These are phyloP conservation scores for Tulasnella sp. DNA, from an alignment of 768 basidiomycete species.

Conservation along the genomic window DNA sequence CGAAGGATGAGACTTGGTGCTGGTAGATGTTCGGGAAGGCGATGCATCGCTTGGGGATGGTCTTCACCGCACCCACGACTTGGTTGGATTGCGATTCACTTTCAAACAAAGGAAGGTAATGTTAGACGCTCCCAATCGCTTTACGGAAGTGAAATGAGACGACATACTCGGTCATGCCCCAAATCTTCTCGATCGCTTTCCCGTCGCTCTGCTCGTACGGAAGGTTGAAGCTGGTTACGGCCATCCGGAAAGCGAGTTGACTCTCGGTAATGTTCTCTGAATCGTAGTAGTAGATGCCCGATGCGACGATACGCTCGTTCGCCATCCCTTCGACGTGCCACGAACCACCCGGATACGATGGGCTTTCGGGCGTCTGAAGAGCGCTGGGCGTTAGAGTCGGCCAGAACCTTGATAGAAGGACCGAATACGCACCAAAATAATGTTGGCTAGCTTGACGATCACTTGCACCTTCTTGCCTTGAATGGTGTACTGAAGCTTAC, in stretches of 20 bases:
- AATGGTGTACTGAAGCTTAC: no score
- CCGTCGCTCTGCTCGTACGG: slow-evolving; percentile 38
- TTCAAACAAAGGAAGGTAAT: not conserved
- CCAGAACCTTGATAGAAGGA: no score
- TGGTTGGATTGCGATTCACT: slow-evolving; percentile 41
- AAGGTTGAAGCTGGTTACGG: slow-evolving; percentile 37
- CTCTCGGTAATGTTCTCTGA: slow-evolving; percentile 44
- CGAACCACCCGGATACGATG: no score
- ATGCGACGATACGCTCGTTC: no score
- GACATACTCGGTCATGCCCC: slow-evolving; percentile 48
- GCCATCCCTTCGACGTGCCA: no score
- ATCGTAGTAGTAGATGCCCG: slow-evolving; percentile 38
- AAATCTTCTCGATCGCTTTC: slow-evolving; percentile 46
- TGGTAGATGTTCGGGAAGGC: slow-evolving; percentile 67
- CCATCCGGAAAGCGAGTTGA: slow-evolving; percentile 44
- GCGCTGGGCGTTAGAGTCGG: no score
- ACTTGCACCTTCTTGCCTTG: no score
- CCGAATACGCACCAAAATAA: no score
- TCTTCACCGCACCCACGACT: slow-evolving; percentile 48
- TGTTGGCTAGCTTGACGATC: no score
- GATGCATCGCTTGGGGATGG: slow-evolving; percentile 48
- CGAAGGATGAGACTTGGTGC: slow-evolving; percentile 49
- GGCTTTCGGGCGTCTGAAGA: no score
- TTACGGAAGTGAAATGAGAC: not conserved
- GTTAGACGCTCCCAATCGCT: not conserved